Base-by-base conservation (phyloP, 495 filamentous ascomycete genomes). In the Entonaema liquescens region DNA sequence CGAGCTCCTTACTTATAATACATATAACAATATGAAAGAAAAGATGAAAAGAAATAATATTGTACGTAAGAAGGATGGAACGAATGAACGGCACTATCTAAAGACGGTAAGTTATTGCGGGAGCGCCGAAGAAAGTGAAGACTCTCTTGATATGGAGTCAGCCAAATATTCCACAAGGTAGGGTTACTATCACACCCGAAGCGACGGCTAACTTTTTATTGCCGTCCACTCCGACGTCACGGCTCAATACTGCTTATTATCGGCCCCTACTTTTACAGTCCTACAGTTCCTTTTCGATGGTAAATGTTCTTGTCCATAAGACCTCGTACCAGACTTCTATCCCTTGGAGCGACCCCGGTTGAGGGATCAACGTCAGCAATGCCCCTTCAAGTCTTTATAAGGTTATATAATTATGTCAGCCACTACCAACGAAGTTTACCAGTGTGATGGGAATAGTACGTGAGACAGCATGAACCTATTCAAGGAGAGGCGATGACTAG, bases 381-480 rank as follows among this genome's bases (percentile, higher is more conserved):
- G 56, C 55, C 64, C 3, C 5, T 67, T 67, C 67, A 29, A 31
- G 54, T 33, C 2, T 17, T 15, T 2, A 49, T 19, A 23, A 33
- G 33, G 36, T 28, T 40, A 25, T 52, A 61, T 2, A 61, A 33
- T 68, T 64, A 68, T 67, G 69, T 72, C 59, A 72, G 59, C 69
- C 50, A 40, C 28, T 19, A 52, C 21, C 19, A 23, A 36, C 38
- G 31, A 17, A 53, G 19, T 40, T 28, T 40, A 21, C 26, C 11
- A 26, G 29, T 23, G 33, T 49, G 59, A 59, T 52, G 59, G 19
- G 35, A 61, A 61, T 67, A 55, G 29, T 56, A 47, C 15, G 53
- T 59, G 64, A 67, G 64, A 67, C 53, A 33, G 26, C 58, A 44
- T 15, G 23, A 49, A 44, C 33, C 53, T 58, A 38, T 17, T 71